phyloP scores from a whole-genome alignment of 2,329 filamentous ascomycete genomes.

The Colletotrichum lentis region DNA sequence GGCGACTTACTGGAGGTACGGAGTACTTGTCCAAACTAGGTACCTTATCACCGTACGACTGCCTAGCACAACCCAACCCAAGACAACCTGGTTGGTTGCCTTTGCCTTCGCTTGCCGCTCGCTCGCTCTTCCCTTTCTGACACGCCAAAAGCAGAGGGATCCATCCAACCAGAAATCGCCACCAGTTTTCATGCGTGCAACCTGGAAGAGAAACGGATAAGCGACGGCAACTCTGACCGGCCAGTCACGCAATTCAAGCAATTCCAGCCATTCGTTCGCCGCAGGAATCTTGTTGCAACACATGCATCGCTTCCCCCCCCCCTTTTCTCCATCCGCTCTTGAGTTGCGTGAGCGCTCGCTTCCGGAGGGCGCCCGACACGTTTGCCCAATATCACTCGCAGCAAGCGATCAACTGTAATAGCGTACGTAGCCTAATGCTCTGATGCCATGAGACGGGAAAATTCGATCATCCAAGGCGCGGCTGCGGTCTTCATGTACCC shows the following conservation, averaged over 20 bases:
- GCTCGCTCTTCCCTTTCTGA: not conserved
- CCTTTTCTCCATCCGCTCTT: constrained; percentile 18
- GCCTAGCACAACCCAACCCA: constrained; percentile 18
- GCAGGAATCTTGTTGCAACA: constrained; percentile 4
- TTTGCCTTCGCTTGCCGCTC: too few relatives aligned
- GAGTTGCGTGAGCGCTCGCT: constrained; percentile 15
- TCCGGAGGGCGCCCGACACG: not conserved
- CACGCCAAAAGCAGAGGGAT: not conserved
- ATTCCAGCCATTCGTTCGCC: not conserved
- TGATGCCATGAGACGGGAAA: constrained; percentile 24
- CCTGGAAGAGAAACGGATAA: not conserved
- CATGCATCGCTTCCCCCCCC: not conserved
- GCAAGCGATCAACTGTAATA: not conserved
- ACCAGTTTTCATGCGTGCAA: constrained; percentile 8
- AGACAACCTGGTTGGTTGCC: constrained; percentile 22
- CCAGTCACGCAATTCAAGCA: not conserved
- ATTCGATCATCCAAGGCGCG: constrained; percentile 11
- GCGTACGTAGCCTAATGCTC: not conserved
- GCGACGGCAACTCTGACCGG: constrained; percentile 3
- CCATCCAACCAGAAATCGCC: constrained; percentile 16
- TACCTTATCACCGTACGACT: constrained; percentile 1
- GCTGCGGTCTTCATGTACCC: not conserved
- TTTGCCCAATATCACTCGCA: not conserved
- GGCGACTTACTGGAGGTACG: not conserved
- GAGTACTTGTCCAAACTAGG: not conserved